Conservation (phyloP, 805 yeast species). For the Scheffersomyces coipomensis region DNA sequence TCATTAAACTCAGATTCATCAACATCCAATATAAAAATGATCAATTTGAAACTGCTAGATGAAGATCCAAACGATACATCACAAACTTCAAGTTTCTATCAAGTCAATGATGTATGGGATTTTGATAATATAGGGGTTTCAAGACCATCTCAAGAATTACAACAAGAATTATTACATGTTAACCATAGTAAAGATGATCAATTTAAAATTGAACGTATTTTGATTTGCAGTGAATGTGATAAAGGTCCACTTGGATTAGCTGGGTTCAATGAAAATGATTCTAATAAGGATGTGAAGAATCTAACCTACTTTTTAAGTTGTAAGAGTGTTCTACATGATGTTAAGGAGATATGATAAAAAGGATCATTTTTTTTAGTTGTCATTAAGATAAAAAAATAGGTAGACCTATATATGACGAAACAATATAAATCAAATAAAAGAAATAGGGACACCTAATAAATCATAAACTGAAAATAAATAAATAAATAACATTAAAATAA, state of each 20-base stretch:
- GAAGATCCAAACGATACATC: conserved; percentile 3
- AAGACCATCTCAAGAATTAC: conserved; percentile 25
- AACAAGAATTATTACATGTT: conserved; percentile 15
- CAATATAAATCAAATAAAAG: not conserved
- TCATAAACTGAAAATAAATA: too few species aligned
- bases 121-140: conserved; percentile 81
- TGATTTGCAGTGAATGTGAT: conserved; percentile 77
- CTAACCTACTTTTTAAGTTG: conserved; percentile 45
- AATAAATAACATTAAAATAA: too few species aligned
- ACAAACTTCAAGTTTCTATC: conserved; percentile 27
- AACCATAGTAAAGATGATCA: conserved; percentile 5
- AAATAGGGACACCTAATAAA: too few species aligned
- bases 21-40: conserved; percentile 18
- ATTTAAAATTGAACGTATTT: conserved; percentile 46
- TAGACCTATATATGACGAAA: not conserved
- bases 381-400: not conserved
- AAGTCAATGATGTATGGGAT: conserved; percentile 66
- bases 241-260: conserved; percentile 77
- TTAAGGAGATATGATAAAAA: not conserved
- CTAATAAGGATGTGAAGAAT: conserved; percentile 30
- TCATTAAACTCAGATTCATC: conserved; percentile 24
- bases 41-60: not conserved
- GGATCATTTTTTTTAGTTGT: not conserved
- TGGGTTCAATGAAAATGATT: conserved; percentile 26
- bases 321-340: conserved; percentile 44